These are phyloP conservation scores for Xylariaceae sp. DNA, from an alignment of 2,329 filamentous ascomycete species.

Conservation along the genomic window DNA sequence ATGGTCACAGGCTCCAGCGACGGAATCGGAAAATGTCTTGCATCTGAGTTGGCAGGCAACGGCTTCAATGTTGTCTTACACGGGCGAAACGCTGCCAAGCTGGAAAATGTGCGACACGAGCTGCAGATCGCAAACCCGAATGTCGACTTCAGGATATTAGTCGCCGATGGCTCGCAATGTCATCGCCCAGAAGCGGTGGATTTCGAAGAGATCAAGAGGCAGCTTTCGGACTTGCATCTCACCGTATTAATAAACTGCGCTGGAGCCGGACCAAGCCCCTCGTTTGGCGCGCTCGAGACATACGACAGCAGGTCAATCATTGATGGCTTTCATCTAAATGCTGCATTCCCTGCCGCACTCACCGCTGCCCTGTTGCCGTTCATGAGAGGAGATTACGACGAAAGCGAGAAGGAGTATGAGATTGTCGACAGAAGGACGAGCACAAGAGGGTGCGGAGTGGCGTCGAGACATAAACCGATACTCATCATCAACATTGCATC, in stretches of 20 bases:
- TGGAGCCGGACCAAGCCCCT: constrained; percentile 36
- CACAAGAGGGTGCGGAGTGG: too few species aligned
- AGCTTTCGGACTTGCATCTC: constrained; percentile 36
- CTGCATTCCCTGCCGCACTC: constrained; percentile 18
- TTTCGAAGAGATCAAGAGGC: constrained; percentile 10
- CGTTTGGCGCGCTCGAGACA: constrained; percentile 33
- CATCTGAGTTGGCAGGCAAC: constrained; percentile 44
- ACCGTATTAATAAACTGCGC: constrained; percentile 53
- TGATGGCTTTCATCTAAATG: constrained; percentile 41
- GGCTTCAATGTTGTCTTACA: constrained; percentile 57
- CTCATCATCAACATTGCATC: constrained; percentile 24
- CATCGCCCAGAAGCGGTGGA: constrained; percentile 11
- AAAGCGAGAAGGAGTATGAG: background rate
- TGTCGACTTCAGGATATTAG: constrained; percentile 35
- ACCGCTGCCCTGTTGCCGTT: constrained; percentile 21
- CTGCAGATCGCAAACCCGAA: constrained; percentile 38
- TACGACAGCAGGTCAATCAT: constrained; percentile 36
- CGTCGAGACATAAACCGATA: constrained; percentile 3
- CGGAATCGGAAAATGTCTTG: constrained; percentile 50
- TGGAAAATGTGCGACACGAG: constrained; percentile 36
- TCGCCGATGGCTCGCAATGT: constrained; percentile 40
- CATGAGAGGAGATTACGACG: constrained; percentile 6
- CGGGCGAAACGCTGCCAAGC: constrained; percentile 45
- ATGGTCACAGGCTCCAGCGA: constrained; percentile 50
- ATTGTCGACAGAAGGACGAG: too few species aligned